These are phyloP conservation scores for Aspergillus ochraceoroseus DNA, from an alignment of 2,329 filamentous ascomycete species.

Conservation along the genomic window DNA sequence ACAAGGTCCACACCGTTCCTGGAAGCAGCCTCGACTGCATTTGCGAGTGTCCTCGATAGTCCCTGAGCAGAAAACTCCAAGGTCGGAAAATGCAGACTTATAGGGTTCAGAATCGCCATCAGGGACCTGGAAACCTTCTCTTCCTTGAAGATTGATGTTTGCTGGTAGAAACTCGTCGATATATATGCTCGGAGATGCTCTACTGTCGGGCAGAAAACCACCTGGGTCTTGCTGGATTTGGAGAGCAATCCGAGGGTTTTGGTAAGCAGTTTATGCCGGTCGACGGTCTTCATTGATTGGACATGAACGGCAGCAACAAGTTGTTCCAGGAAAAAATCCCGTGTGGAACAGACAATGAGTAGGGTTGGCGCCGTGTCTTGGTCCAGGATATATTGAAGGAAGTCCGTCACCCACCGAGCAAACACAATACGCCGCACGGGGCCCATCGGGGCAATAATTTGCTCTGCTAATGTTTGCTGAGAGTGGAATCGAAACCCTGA, in stretches of 20 bases:
- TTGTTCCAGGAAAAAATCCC: conserved; percentile 59
- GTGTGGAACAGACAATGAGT: conserved; percentile 65
- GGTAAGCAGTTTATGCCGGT: conserved; percentile 48
- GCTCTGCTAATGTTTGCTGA: neutral
- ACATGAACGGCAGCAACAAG: conserved; percentile 49
- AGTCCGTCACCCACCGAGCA: conserved; percentile 48
- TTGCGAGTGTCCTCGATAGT: conserved; percentile 43
- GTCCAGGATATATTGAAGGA: conserved; percentile 62
- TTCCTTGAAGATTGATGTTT: neutral
- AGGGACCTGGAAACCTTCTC: conserved; percentile 19
- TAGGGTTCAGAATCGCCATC: conserved; percentile 41
- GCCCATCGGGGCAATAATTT: conserved; percentile 12
- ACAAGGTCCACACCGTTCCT: conserved; percentile 30
- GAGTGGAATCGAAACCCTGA: neutral
- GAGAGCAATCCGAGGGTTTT: conserved; percentile 66
- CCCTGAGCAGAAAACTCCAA: conserved; percentile 48
- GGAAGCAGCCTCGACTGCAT: conserved; percentile 37
- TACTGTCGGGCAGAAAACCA: conserved; percentile 70
- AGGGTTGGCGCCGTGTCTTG: conserved; percentile 56
- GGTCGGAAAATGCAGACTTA: conserved; percentile 42
- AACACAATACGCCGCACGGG: conserved; percentile 36
- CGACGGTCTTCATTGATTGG: conserved; percentile 16
- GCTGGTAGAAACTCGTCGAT: conserved; percentile 39
- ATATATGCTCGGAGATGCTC: conserved; percentile 74
- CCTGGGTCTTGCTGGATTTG: conserved; percentile 61